Evolutionary conservation across 805 yeast species (phyloP), one percentile per base, ranked within the genome.

Genomic region (Spathaspora passalidarum): DNA sequence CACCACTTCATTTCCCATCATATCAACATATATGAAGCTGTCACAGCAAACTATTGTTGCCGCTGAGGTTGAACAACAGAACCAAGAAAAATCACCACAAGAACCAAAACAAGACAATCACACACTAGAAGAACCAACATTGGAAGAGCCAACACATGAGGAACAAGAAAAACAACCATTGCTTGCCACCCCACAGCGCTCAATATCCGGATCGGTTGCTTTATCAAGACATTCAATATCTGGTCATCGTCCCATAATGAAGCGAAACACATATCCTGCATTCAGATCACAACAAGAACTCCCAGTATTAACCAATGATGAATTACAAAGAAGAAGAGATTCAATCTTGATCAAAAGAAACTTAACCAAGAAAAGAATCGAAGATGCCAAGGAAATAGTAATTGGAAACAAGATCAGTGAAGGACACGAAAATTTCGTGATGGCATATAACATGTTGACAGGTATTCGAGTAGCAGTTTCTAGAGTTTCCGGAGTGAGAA

Each of bases 391-490:
- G 44, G 60, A 63, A 40, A 91, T 84, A 3, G 63, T 84, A 38
- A 83, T 87, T 10, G 96, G 96, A 3, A 86, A 87, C 51, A 84
- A 84, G 54, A 91, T 89, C 34, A 79, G 85, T 51, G 98, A 94
- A 65, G 97, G 97, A 37, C 98, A 94, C 60, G 89, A 82, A 42
- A 94, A 91, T 63, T 94, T 85, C 57, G 88, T 90, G 21, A 82
- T 92, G 74, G 99, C 97, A 1, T 95, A 94, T 65, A 90, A 92
- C 63, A 92, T 94, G 97, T 76, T 95, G 47, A 91, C 98, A 0
- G 99, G 99, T 2, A 94, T 94, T 40, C 77, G 99, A 47, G 96
- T 90, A 7, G 91, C 97, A 0, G 98, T 94, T 0, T 88, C 96
- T 3, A 73, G 97, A 47, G 86, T 96, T 56, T 88, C 97, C 0